Conservation (phyloP, 2,329 filamentous ascomycete species). For the Lasiodiplodia theobromae region DNA sequence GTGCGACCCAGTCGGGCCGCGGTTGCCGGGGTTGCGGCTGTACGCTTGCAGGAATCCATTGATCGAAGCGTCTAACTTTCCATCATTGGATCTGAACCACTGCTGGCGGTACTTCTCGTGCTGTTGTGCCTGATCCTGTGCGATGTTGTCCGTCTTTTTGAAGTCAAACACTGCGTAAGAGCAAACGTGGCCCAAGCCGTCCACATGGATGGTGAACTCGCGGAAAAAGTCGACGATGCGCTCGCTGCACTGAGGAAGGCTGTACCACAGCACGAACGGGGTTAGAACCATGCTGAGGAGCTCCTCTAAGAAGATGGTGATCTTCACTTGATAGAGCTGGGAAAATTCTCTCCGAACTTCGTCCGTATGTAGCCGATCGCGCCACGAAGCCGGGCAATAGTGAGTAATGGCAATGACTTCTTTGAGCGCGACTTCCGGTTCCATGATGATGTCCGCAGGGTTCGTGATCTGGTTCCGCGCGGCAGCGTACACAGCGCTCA, state of each 20-base stretch:
- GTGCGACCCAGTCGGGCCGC: slow-evolving; percentile 1
- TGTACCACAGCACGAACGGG: slow-evolving; percentile 86
- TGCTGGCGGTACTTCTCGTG: slow-evolving; percentile 78
- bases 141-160: slow-evolving; percentile 73
- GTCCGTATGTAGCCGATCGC: slow-evolving; percentile 86
- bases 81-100: slow-evolving; percentile 93
- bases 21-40: slow-evolving; percentile 32
- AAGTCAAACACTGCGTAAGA: slow-evolving; percentile 98
- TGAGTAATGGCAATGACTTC: slow-evolving; percentile 94
- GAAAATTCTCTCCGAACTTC: slow-evolving; percentile 93
- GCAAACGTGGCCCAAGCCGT: slow-evolving; percentile 94
- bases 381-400: slow-evolving; percentile 90
- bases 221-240: slow-evolving; percentile 97
- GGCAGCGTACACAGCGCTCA: slow-evolving; percentile 83
- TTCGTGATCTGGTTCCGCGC: slow-evolving; percentile 82
- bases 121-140: slow-evolving; percentile 50
- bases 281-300: slow-evolving; percentile 91
- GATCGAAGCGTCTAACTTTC: slow-evolving; percentile 98
- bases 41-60: slow-evolving; percentile 96
- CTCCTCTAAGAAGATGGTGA: slow-evolving; percentile 91
- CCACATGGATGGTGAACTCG: slow-evolving; percentile 96
- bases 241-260: slow-evolving; percentile 86
- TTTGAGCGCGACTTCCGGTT: slow-evolving; percentile 86
- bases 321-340: slow-evolving; percentile 87
- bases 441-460: slow-evolving; percentile 84